Conservation (phyloP, 1,284 basidiomycete genomes). For the Kwoniella shivajii region DNA sequence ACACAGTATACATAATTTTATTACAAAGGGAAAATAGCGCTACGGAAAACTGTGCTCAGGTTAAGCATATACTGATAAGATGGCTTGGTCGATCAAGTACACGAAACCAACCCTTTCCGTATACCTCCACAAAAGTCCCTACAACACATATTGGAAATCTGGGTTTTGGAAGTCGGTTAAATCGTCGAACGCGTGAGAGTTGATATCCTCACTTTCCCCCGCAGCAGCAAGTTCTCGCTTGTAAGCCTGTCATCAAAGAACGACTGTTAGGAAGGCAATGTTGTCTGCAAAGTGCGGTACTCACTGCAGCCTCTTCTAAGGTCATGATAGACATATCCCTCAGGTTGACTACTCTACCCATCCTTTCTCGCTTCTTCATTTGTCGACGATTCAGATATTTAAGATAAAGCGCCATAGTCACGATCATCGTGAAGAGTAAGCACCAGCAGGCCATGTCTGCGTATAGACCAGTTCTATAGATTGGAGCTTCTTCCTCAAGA, state of each 20-base stretch:
- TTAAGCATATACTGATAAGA: no score
- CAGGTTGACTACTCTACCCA: constrained; percentile 37
- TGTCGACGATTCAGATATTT: constrained; percentile 55
- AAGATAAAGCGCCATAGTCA: constrained; percentile 51
- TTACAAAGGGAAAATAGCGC: no score
- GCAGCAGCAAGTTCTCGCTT: constrained; percentile 6
- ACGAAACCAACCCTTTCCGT: no score
- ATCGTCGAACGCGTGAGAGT: constrained; percentile 57
- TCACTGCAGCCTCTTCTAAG: constrained; percentile 40
- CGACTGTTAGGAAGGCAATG: not conserved
- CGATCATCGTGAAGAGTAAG: constrained; percentile 15
- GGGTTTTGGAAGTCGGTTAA: constrained; percentile 57
- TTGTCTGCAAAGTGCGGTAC: no score
- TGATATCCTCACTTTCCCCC: constrained; percentile 6
- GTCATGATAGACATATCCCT: constrained; percentile 43
- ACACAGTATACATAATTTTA: no score
- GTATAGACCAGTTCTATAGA: constrained; percentile 25
- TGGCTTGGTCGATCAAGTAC: no score
- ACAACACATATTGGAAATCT: constrained; percentile 56
- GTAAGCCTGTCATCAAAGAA: constrained; percentile 2
- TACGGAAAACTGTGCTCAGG: no score
- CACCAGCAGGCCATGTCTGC: constrained; percentile 26
- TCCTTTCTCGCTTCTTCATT: constrained; percentile 43
- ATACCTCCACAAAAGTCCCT: no score
- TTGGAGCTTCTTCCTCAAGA: constrained; percentile 22